These are phyloP conservation scores for Rhododendron griersonianum DNA, from an alignment of 148 eudicot genomes.

Conservation along the genomic window DNA sequence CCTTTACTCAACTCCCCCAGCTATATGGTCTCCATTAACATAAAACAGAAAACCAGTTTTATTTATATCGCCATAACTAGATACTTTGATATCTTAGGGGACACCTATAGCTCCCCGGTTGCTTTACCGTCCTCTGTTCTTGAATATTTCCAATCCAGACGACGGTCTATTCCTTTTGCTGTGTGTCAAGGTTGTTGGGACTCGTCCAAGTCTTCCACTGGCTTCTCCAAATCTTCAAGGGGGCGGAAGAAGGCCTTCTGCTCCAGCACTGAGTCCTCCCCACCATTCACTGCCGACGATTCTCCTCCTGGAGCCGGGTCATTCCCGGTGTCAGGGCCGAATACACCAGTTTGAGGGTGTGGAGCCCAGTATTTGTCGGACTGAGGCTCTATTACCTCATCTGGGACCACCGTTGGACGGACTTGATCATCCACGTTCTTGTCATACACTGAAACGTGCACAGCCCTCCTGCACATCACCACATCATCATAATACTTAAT, in stretches of 20 bases:
- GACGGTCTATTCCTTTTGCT: neutral
- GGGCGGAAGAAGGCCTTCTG: constrained; percentile 84
- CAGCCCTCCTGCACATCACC: constrained; percentile 47
- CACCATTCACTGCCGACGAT: constrained; percentile 17
- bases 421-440: constrained; percentile 76
- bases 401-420: constrained; percentile 55
- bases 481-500: neutral
- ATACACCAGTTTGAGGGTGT: constrained; percentile 77
- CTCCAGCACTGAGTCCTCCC: constrained; percentile 63
- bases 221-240: constrained; percentile 67
- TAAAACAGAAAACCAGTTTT: neutral
- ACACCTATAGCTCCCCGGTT: neutral
- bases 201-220: constrained; percentile 7
- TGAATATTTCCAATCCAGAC: neutral
- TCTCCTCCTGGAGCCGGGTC: constrained; percentile 13
- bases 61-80: neutral
- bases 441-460: constrained; percentile 61
- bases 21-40: neutral
- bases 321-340: constrained; percentile 58
- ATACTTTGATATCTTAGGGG: neutral
- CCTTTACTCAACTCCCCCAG: neutral
- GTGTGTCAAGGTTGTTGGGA: constrained; percentile 3
- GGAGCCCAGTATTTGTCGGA: constrained; percentile 81
- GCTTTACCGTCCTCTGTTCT: neutral
- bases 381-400: constrained; percentile 39